Evolutionary conservation across 1,139 yeast genomes (phyloP).

Genomic region (Diutina scorzettiae): DNA sequence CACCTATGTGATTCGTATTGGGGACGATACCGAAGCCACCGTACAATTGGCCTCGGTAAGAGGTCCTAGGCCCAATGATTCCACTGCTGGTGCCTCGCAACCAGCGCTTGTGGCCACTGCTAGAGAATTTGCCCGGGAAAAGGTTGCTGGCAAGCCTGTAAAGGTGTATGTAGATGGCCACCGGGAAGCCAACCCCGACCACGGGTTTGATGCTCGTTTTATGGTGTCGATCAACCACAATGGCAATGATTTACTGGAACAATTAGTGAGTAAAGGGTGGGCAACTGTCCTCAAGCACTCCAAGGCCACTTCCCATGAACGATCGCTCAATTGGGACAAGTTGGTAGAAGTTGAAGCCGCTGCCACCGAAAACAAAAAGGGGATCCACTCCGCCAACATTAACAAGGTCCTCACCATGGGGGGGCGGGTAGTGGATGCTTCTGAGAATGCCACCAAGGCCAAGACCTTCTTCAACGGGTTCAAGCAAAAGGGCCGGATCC

Average conservation of each 20-base stretch:
- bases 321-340: conserved; percentile 70
- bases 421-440: conserved; percentile 65
- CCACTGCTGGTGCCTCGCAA: conserved; percentile 28
- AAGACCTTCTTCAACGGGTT: conserved; percentile 63
- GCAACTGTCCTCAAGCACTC: conserved; percentile 74
- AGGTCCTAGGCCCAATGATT: conserved; percentile 57
- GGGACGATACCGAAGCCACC: conserved; percentile 37
- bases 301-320: conserved; percentile 54
- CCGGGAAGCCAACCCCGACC: conserved; percentile 45
- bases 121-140: conserved; percentile 58
- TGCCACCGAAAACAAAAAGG: conserved; percentile 45
- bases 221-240: conserved; percentile 42
- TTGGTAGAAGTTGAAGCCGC: conserved; percentile 58
- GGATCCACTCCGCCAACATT: conserved; percentile 41
- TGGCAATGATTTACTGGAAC: conserved; percentile 48
- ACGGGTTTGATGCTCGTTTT: conserved; percentile 53
- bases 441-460: conserved; percentile 62
- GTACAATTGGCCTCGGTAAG: conserved; percentile 68
- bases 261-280: conserved; percentile 51
- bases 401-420: conserved; percentile 39
- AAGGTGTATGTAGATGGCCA: conserved; percentile 49
- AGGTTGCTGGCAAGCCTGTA: conserved; percentile 60
- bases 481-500: conserved; percentile 50
- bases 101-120: conserved; percentile 50
- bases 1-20: conserved; percentile 42